Evolutionary conservation across 257 asterid genomes (phyloP).

Genomic region (Ocimum tenuiflorum): DNA sequence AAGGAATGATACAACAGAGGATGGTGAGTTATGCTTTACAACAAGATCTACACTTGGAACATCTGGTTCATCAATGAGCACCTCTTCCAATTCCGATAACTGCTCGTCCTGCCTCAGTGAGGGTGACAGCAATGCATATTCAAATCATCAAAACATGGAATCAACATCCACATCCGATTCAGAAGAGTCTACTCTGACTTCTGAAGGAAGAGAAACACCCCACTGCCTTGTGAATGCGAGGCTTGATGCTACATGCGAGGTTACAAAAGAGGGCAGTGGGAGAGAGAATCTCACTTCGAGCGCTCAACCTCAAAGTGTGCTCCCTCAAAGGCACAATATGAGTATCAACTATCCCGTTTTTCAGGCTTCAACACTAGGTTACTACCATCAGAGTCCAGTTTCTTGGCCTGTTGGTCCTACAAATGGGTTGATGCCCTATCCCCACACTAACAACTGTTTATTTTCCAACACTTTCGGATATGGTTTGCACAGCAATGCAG

Average conservation of each 20-base stretch:
- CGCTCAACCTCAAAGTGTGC: slow-evolving; percentile 46
- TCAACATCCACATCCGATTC: slow-evolving; percentile 75
- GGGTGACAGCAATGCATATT: slow-evolving; percentile 71
- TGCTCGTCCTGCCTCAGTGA: slow-evolving; percentile 80
- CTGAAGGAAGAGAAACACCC: slow-evolving; percentile 54
- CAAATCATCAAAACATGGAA: slow-evolving; percentile 59
- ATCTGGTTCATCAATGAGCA: slow-evolving; percentile 38
- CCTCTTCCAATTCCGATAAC: slow-evolving; percentile 67
- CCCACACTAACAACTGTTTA: slow-evolving; percentile 64
- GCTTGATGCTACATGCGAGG: background rate
- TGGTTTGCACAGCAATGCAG: slow-evolving; percentile 57
- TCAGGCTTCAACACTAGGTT: slow-evolving; percentile 65
- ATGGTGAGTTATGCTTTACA: slow-evolving; percentile 28
- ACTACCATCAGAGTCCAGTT: slow-evolving; percentile 65
- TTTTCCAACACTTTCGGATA: slow-evolving; percentile 49
- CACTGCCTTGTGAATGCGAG: slow-evolving; percentile 32
- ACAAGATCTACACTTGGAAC: slow-evolving; percentile 24
- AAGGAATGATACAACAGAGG: slow-evolving; percentile 39
- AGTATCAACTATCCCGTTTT: slow-evolving; percentile 53
- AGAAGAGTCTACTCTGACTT: slow-evolving; percentile 62
- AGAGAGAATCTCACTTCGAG: slow-evolving; percentile 32
- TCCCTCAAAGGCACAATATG: slow-evolving; percentile 54
- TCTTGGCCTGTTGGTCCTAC: slow-evolving; percentile 61
- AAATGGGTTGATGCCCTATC: slow-evolving; percentile 56
- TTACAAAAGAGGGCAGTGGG: no score